Evolutionary conservation across 2,329 filamentous ascomycete genomes (phyloP), one percentile per base, ranked within the genome.

Genomic region (Cordyceps javanica): DNA sequence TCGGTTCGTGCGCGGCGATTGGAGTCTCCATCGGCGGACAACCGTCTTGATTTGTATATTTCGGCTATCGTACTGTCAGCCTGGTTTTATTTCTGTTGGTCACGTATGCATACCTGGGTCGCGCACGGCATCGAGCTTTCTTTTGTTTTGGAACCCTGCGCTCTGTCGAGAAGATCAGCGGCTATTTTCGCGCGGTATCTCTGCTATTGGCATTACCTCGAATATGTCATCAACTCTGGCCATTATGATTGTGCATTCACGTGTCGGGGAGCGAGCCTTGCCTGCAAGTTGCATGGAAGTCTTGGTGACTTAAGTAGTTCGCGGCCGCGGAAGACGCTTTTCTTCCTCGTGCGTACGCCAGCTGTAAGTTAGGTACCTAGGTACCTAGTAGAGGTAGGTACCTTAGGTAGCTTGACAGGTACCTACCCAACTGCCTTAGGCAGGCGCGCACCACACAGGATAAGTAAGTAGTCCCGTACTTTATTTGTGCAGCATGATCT

Each of bases 41-140:
- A 66, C 60, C 82, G 85, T 42, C 77, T 80, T 5, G 82, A 79
- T 68, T 88, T 88, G 74, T 87, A 87, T 57, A 86, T 74, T 62
- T 87, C 76, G 64, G 79, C 84, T 86, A 58, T 2, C 2, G 5
- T 21, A 36, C 9, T 38, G 19, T 28, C 4, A 48, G 23, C 14
- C n/a, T 5, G 4, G 9, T 26, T 25, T n/a, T 36, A 8, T 25
- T 42, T 14, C 41, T n/a, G 38, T 16, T 16, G 14, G 14, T 14
- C 34, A 36, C 11, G 41, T 13, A 42, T 48, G 72, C 81, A 62
- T 68, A 88, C 84, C 85, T 60, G 84, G 83, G 69, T 88, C 82
- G 66, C 77, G 77, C 60, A 83, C 70, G 19, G 81, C 76, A 60
- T 87, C 83, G 55, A 85, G 73, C 70, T 86, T 88, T 64, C 85